phyloP scores from a whole-genome alignment of 257 asterid species.

The Solanum bulbocastanum region DNA sequence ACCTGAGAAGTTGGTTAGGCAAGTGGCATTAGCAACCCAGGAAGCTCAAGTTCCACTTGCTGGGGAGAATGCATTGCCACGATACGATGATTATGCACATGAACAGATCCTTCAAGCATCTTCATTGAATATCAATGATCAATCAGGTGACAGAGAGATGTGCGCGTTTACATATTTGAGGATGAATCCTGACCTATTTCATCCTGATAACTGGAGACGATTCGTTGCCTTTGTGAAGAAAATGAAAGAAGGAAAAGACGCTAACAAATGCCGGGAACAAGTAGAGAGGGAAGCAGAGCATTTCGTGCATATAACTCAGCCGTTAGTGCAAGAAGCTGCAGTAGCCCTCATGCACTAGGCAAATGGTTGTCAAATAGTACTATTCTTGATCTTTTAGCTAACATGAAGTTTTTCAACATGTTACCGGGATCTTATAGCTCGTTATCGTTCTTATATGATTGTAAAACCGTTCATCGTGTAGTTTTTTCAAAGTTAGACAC shows the following conservation, averaged over 20 bases:
- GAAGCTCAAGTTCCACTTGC: slow-evolving; percentile 77
- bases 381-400: not conserved
- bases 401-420: not conserved
- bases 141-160: slow-evolving; percentile 44
- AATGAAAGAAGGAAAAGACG: slow-evolving; percentile 75
- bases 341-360: slow-evolving; percentile 60
- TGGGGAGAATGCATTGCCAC: slow-evolving; percentile 85
- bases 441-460: not conserved
- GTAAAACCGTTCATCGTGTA: not conserved
- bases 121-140: slow-evolving; percentile 29
- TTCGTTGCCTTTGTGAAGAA: slow-evolving; percentile 85
- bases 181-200: slow-evolving; percentile 81
- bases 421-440: not conserved
- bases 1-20: slow-evolving; percentile 78
- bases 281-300: slow-evolving; percentile 90
- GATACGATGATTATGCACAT: slow-evolving; percentile 73
- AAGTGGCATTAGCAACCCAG: slow-evolving; percentile 75
- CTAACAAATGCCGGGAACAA: slow-evolving; percentile 50
- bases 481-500: not conserved
- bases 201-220: slow-evolving; percentile 82
- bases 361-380: not conserved
- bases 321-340: slow-evolving; percentile 86
- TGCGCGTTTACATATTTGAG: slow-evolving; percentile 92
- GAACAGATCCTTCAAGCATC: slow-evolving; percentile 64
- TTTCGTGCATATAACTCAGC: slow-evolving; percentile 72